Evolutionary conservation across 2,329 filamentous ascomycete species (phyloP).

Genomic region (Beauveria varroae): DNA sequence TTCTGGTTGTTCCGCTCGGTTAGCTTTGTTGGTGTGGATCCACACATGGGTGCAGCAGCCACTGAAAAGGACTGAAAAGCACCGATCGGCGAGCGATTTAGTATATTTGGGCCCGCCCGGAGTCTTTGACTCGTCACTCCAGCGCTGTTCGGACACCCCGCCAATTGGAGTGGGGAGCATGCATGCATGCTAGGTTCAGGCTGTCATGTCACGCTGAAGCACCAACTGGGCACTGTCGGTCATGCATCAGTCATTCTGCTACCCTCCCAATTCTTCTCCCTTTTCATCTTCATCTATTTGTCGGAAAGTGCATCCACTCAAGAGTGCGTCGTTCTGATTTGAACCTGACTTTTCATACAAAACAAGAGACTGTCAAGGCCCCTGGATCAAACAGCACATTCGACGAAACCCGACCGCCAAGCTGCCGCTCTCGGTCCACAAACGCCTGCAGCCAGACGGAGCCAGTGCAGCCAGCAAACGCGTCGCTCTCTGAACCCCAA

Average conservation of each 20-base stretch:
- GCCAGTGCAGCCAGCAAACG: background rate
- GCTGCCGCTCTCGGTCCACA: background rate
- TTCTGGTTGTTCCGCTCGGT: background rate
- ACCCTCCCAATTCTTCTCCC: background rate
- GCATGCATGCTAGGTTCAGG: background rate
- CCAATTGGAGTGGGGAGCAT: slow-evolving; percentile 2
- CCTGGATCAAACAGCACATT: background rate
- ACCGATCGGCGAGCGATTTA: background rate
- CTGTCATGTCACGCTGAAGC: slow-evolving; percentile 7
- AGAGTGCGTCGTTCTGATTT: no score
- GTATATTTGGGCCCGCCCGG: background rate
- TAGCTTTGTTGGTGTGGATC: background rate
- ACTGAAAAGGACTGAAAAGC: background rate
- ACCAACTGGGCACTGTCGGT: background rate
- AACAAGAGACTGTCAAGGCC: background rate
- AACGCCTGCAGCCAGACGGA: background rate
- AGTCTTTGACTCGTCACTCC: background rate
- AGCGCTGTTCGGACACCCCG: slow-evolving; percentile 5
- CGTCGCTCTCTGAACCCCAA: background rate
- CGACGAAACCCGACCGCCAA: background rate
- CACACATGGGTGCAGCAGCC: background rate
- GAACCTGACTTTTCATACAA: background rate
- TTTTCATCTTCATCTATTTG: background rate
- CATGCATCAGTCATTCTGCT: background rate
- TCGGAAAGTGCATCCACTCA: no score